Percentiles rank a stretch among this genome's conserved stretches.
phyloP scores from a whole-genome alignment of 331 rosid species.

The Malus hybrid region DNA sequence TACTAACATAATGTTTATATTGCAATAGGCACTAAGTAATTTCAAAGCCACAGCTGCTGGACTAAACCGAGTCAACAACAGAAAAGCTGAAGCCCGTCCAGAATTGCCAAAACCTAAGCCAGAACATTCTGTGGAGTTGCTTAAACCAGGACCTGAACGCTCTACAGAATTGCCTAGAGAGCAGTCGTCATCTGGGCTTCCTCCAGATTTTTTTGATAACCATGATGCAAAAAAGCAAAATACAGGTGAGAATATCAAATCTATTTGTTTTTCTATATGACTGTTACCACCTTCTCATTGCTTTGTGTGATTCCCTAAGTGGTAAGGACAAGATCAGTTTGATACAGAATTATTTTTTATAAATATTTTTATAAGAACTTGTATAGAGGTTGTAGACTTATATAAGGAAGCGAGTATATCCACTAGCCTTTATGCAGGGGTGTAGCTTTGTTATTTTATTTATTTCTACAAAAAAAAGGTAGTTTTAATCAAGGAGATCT shows the following conservation, averaged over 20 bases:
- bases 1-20: slow-evolving; percentile 20
- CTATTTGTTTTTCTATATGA: not conserved
- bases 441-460: not conserved
- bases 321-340: not conserved
- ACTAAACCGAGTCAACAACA: slow-evolving; percentile 29
- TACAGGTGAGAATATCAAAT: slow-evolving; percentile 30
- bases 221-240: slow-evolving; percentile 34
- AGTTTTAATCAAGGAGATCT: too few species aligned
- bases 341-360: not conserved
- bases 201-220: slow-evolving; percentile 68
- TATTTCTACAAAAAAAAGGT: not conserved
- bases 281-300: not conserved
- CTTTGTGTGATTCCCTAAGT: not conserved
- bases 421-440: not conserved
- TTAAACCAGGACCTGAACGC: slow-evolving; percentile 16
- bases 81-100: slow-evolving; percentile 33
- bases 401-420: not conserved
- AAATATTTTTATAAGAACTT: not conserved
- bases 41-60: slow-evolving; percentile 72
- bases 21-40: slow-evolving; percentile 54
- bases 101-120: slow-evolving; percentile 30
- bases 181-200: slow-evolving; percentile 57
- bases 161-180: slow-evolving; percentile 34
- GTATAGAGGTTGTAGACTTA: not conserved
- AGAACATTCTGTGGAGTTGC: slow-evolving; percentile 28